A percentile compares a stretch with the other conserved stretches of the same genome.
Evolutionary conservation across 2,329 filamentous ascomycete species (phyloP).

Genomic region (Apiospora koreana): DNA sequence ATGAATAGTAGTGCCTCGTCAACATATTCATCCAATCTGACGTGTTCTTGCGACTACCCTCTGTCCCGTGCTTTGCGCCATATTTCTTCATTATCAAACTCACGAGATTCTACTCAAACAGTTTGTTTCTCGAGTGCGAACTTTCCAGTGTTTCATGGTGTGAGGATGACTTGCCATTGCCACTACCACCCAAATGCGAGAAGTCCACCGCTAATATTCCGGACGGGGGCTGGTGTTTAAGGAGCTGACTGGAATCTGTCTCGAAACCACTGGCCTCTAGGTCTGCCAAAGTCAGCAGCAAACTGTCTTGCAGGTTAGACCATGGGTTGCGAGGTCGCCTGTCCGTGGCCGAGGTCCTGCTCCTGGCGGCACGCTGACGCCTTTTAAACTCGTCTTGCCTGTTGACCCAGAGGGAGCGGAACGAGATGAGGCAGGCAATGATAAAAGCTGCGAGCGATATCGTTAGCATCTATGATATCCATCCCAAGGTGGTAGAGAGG

Average conservation of each 20-base stretch:
- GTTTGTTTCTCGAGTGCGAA: background rate
- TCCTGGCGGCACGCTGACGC: background rate
- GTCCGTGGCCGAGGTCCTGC: background rate
- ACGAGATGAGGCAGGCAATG: conserved; percentile 23
- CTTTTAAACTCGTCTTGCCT: background rate
- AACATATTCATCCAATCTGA: too few species aligned
- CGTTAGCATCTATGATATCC: too few species aligned
- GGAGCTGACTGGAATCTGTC: background rate
- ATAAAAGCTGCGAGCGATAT: conserved; percentile 21
- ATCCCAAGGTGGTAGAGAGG: too few species aligned
- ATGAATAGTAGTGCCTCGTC: too few species aligned
- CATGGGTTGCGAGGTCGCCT: background rate
- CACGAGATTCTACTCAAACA: background rate
- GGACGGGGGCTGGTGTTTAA: background rate
- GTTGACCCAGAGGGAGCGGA: conserved; percentile 22
- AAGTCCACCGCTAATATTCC: background rate
- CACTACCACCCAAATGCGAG: background rate
- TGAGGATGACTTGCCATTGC: background rate
- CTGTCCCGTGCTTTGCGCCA: too few species aligned
- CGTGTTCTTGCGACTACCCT: too few species aligned
- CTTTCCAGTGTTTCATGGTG: background rate
- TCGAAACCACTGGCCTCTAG: background rate
- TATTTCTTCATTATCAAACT: too few species aligned
- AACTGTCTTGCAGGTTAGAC: background rate
- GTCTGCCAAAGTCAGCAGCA: background rate